These are phyloP conservation scores for Aspergillus pseudonomiae DNA, from an alignment of 2,329 filamentous ascomycete genomes.

Conservation along the genomic window DNA sequence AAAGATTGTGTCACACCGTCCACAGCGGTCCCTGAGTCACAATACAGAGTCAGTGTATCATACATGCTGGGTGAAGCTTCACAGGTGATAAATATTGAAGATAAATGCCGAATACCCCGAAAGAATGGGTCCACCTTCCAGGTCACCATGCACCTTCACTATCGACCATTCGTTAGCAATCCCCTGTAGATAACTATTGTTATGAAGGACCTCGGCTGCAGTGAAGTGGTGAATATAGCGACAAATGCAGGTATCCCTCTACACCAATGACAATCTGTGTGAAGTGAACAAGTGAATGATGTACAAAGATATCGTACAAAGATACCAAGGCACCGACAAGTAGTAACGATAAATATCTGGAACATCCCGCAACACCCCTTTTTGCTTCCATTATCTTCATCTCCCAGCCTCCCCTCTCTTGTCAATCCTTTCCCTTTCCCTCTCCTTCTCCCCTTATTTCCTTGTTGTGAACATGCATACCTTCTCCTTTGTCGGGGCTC, in stretches of 20 bases:
- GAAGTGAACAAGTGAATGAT: not conserved
- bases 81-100: too few relatives aligned
- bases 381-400: not conserved
- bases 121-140: too few relatives aligned
- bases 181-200: too few relatives aligned
- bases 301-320: not conserved
- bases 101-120: too few relatives aligned
- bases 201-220: too few relatives aligned
- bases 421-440: not conserved
- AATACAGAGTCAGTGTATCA: too few relatives aligned
- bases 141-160: too few relatives aligned
- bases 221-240: not conserved
- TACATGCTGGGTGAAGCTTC: too few relatives aligned
- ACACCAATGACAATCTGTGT: not conserved
- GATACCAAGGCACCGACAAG: not conserved
- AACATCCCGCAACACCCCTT: not conserved
- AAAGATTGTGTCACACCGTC: too few relatives aligned
- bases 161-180: too few relatives aligned
- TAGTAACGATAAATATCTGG: not conserved
- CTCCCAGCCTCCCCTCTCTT: not conserved
- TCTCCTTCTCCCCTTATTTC: too few relatives aligned
- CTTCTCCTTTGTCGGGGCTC: not conserved
- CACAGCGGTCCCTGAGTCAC: too few relatives aligned
- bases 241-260: fast-evolving
- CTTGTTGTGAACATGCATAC: not conserved